phyloP scores from a whole-genome alignment of 805 yeast species.

The Candida sphagnicola region DNA sequence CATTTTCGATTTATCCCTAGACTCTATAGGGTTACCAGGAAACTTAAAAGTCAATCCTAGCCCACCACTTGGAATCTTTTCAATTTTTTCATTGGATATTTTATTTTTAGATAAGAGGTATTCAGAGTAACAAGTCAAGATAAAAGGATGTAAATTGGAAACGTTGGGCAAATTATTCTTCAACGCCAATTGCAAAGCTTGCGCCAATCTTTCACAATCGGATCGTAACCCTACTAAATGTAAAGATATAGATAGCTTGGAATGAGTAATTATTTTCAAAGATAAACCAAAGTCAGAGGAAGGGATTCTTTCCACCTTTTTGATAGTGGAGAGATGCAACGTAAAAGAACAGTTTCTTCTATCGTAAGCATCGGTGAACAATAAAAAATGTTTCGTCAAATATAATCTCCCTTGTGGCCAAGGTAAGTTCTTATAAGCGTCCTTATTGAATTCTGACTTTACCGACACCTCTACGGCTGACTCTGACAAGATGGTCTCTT shows the following conservation, averaged over 20 bases:
- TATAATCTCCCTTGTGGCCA: slow-evolving; percentile 60
- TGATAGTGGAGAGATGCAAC: slow-evolving; percentile 71
- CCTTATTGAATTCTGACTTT: slow-evolving; percentile 18
- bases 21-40: slow-evolving; percentile 81
- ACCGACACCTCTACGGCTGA: slow-evolving; percentile 56
- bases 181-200: slow-evolving; percentile 55
- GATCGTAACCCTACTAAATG: slow-evolving; percentile 78
- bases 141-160: slow-evolving; percentile 57
- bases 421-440: slow-evolving; percentile 16
- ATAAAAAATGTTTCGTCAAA: slow-evolving; percentile 70
- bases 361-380: slow-evolving; percentile 71
- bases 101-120: slow-evolving; percentile 64
- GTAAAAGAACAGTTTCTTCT: slow-evolving; percentile 62
- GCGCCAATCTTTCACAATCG: slow-evolving; percentile 78
- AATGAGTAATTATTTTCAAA: slow-evolving; percentile 63
- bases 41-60: slow-evolving; percentile 79
- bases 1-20: slow-evolving; percentile 80
- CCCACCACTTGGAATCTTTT: slow-evolving; percentile 72
- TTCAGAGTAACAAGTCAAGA: slow-evolving; percentile 79
- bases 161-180: slow-evolving; percentile 62
- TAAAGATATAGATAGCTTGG: slow-evolving; percentile 57
- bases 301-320: slow-evolving; percentile 84
- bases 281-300: slow-evolving; percentile 75
- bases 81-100: slow-evolving; percentile 37
- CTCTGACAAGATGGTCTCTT: slow-evolving; percentile 62